Evolutionary conservation across 2,329 filamentous ascomycete genomes (phyloP), one percentile per base, ranked within the genome.

Genomic region (Corinectria fuckeliana): DNA sequence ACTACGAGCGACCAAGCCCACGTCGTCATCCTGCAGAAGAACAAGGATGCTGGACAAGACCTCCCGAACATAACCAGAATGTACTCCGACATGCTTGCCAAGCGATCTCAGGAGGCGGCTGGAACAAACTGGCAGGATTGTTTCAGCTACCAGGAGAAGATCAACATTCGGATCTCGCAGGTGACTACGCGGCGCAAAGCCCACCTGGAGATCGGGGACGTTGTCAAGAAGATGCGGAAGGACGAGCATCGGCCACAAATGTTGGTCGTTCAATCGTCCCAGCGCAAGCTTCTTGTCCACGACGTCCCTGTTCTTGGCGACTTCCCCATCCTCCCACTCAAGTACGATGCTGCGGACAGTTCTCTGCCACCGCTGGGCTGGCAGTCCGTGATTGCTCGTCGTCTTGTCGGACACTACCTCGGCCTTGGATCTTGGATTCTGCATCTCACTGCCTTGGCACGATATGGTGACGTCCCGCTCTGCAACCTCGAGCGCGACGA

Each of bases 401-500:
- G 94, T 23, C 80, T 98, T 9, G 89, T 98, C 8, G 89, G 89
- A 25, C 92, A 97, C 71, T 99, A 97, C 73, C 85, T 99, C 13
- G 92, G 92, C 57, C 85, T 99, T n/a, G 92, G 93, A 1, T 89
- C 91, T 0, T 99, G 95, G 94, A 86, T 99, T 42, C 79, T 92
- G 38, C 93, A 99, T 76, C 82, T 99, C 16, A 90, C 92, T 23
- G 89, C 93, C 45, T 85, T 99, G 54, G 91, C 95, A 47, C 85
- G 92, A 62, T 98, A 98, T 72, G 95, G 95, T 23, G 92, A 98
- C 73, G 88, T 99, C 4, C 95, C 95, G 1, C 82, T 99, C 7
- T 98, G 95, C 77, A 99, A 99, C 69, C 80, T 99, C 28, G 95
- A 98, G 74, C 89, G 89, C 41, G 95, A 98, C 66, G 95, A 99